These are phyloP conservation scores for Mimosa bimucronata DNA, from an alignment of 306 rosid genomes.

Conservation along the genomic window DNA sequence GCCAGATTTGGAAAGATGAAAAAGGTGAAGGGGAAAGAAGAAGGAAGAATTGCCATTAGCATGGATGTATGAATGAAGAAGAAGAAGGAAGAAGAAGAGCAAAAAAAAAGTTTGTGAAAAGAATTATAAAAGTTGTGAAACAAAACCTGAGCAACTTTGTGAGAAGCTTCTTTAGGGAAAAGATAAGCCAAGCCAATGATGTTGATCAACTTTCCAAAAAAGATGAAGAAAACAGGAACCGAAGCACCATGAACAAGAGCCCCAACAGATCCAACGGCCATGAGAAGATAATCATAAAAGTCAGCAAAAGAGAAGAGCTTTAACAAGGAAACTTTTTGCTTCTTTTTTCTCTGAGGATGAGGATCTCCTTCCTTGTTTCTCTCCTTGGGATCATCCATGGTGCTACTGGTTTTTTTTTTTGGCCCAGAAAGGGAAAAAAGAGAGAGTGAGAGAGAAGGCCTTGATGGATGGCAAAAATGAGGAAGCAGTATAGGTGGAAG, in stretches of 20 bases:
- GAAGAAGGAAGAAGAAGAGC: not conserved
- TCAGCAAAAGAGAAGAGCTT: constrained; percentile 87
- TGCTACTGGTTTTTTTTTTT: not conserved
- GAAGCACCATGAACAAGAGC: constrained; percentile 93
- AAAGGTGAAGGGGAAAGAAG: not conserved
- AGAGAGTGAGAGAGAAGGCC: not conserved
- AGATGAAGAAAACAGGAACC: constrained; percentile 90
- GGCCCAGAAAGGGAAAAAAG: not conserved
- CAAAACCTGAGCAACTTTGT: constrained; percentile 81
- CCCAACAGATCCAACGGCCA: constrained; percentile 80
- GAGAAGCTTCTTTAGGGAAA: constrained; percentile 89
- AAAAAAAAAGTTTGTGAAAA: not conserved
- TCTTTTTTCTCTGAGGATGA: constrained; percentile 32
- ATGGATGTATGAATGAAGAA: not conserved
- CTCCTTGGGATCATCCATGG: constrained; percentile 30
- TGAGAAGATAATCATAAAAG: constrained; percentile 69
- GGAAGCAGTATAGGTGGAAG: not conserved
- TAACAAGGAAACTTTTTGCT: constrained; percentile 53
- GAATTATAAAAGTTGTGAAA: not conserved
- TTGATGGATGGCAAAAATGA: not conserved
- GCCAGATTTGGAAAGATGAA: not conserved
- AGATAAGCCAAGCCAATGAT: constrained; percentile 93
- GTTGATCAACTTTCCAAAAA: constrained; percentile 87
- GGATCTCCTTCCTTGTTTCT: constrained; percentile 26
- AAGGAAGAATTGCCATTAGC: not conserved